Evolutionary conservation across 305 asterid genomes (phyloP), one percentile per base, ranked within the genome.

Genomic region (Fraxinus angustifolia): DNA sequence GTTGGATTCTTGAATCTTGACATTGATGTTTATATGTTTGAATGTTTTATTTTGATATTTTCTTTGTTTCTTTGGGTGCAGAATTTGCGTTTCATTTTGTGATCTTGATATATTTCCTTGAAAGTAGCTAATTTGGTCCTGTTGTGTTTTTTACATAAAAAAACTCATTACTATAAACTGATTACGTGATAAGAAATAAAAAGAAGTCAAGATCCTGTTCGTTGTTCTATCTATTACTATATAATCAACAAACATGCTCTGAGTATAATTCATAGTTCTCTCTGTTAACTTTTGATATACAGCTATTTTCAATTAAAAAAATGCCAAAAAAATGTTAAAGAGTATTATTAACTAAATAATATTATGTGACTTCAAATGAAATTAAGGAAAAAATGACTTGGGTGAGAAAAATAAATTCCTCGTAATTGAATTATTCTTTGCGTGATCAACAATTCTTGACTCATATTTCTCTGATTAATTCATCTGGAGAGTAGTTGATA

Each of bases 401-500:
- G 8, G 70, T 36, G 8, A 19, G 12, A 19, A 58, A 58, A 12
- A 6, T 45, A 42, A 73, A 21, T 50, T 33, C 50, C 67, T 26
- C 45, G 40, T 67, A 38, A 73, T 56, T 56, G 35, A 45, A 3
- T 58, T 35, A 30, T 38, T 23, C 45, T 45, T 42, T 19, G 28
- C 35, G 72, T 40, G 6, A 48, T 38, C 50, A 5, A 48, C 26
- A 48, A 45, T 65, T 72, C 31, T 38, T 81, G 83, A 3, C 21
- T 78, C n/a, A n/a, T 76, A 6, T 34, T 62, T 16, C 3, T 30
- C 76, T 68, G 10, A 56, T 48, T 75, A 33, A 28, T 79, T 4
- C 70, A 33, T n/a, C 11, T 4, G 83, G 77, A 14, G 72, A 19
- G 7, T 88, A 96, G 99, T 85, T 96, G 77, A 86, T 96, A 34